These are phyloP conservation scores for Neobulgaria alba DNA, from an alignment of 2,329 filamentous ascomycete species.

Conservation along the genomic window DNA sequence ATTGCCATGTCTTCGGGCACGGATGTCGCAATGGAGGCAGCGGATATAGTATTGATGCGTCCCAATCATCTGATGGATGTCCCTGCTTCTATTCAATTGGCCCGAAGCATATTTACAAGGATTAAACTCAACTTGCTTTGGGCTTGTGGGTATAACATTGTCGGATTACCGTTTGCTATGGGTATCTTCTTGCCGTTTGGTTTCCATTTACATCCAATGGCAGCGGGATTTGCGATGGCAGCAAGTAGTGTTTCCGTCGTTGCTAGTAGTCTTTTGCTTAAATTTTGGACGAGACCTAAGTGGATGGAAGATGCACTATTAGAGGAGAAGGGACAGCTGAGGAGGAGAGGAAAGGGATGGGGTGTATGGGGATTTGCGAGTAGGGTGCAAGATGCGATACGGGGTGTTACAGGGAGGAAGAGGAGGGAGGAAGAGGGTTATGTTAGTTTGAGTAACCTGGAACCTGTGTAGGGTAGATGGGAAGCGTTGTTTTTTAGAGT, in stretches of 20 bases:
- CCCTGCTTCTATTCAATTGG: conserved; percentile 75
- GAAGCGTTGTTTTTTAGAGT: too few relatives aligned
- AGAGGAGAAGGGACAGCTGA: conserved; percentile 44
- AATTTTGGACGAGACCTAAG: conserved; percentile 72
- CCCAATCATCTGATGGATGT: conserved; percentile 87
- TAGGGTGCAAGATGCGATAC: conserved; percentile 35
- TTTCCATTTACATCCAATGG: conserved; percentile 83
- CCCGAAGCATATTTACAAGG: conserved; percentile 75
- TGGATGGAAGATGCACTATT: conserved; percentile 78
- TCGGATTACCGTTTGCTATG: conserved; percentile 95
- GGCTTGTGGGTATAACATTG: conserved; percentile 86
- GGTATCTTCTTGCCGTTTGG: conserved; percentile 88
- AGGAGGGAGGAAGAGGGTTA: conserved; percentile 46
- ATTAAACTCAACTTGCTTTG: conserved; percentile 92
- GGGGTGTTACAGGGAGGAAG: conserved; percentile 29
- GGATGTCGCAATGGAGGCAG: conserved; percentile 95
- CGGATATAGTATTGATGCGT: conserved; percentile 91
- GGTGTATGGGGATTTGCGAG: conserved; percentile 31
- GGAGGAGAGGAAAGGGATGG: conserved; percentile 25
- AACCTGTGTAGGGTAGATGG: too few relatives aligned
- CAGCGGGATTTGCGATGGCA: conserved; percentile 91
- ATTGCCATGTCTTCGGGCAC: conserved; percentile 90
- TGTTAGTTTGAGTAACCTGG: conserved; percentile 41
- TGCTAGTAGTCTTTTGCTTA: conserved; percentile 70
- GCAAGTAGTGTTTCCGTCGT: conserved; percentile 86